Base-by-base conservation (phyloP, 768 basidiomycete species). In the Glaciozyma martinii region DNA sequence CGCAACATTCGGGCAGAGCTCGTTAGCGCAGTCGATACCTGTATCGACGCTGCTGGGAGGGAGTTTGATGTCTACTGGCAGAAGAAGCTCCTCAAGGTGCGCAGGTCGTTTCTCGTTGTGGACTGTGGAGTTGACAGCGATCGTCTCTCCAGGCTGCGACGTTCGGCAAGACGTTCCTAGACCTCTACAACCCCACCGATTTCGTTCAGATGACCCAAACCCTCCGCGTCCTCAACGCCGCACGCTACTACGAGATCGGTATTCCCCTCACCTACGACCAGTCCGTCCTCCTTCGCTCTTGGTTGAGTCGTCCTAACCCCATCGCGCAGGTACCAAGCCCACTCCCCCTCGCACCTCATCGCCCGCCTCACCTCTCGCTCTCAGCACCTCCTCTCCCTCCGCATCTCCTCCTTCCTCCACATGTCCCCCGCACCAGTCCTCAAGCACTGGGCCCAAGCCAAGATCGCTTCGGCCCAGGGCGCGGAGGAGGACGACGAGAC, bases 1-100 rank as follows among this genome's bases (percentile, higher is more conserved):
- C 84, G 90, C 9, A 87, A 82, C 71, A 91, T 98, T 62, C 83
- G 87, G 29, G 85, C 86, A 2, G 94, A 95, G 55, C 81, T 97
- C 63, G 86, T 85, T 6, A 80, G 82, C 44, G 92, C 92, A 1
- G 90, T 94, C 4, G 87, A 93, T 73, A 87, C 89, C 58, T 92
- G 92, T 68, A 86, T 97, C 44, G 90, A 94, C 66, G 93, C 93
- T 43, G 94, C 94, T 7, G 90, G 89, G 18, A 82, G 85, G 60
- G 93, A 97, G 78, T 89, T 88, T 84, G 90, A 94, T 60, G 85
- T 87, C 6, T 79, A 84, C 71, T 94, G 90, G 90, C 93, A 95
- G 74, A 84, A 87, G 58, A 83, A 83, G 44, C 81, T 98, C 55
- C 80, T 98, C 25, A 89, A 85, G 74, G 92, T 91, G 54, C 63